Percentiles rank a stretch among this genome's conserved stretches.
Evolutionary conservation across 352 stramenopile species (phyloP).

Genomic region (Phytopythium montanum): DNA sequence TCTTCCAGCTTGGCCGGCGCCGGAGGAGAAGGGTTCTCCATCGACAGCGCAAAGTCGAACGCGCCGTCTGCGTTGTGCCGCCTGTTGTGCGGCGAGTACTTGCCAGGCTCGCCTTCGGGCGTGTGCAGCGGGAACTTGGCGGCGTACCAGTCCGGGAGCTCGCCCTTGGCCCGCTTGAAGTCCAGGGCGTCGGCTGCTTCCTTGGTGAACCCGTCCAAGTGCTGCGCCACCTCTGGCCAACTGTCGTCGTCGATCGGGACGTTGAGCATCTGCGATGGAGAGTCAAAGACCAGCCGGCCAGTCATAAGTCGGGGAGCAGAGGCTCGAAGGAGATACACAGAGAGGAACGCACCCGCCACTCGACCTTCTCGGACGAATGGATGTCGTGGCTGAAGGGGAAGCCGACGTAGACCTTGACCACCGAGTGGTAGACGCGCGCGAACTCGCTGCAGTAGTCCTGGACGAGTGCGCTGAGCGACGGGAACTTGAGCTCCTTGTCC

Average conservation of each 20-base stretch:
- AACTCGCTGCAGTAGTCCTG: constrained; percentile 70
- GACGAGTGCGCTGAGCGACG: constrained; percentile 71
- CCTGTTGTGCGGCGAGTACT: constrained; percentile 39
- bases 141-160: constrained; percentile 54
- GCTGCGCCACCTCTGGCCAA: constrained; percentile 48
- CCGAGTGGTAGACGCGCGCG: constrained; percentile 50
- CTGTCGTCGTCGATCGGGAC: constrained; percentile 37
- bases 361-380: constrained; percentile 83
- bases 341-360: constrained; percentile 63
- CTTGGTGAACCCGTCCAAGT: constrained; percentile 67
- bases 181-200: constrained; percentile 61
- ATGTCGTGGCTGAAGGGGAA: constrained; percentile 86
- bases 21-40: constrained; percentile 9
- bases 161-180: constrained; percentile 62
- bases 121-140: constrained; percentile 60
- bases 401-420: constrained; percentile 78
- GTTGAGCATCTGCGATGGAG: constrained; percentile 56
- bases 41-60: constrained; percentile 31
- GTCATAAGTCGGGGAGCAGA: background rate
- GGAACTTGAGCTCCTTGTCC: constrained; percentile 83
- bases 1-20: constrained; percentile 6
- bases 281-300: constrained; percentile 2
- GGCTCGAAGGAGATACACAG: background rate
- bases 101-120: constrained; percentile 43
- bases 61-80: constrained; percentile 21